phyloP scores from a whole-genome alignment of 805 yeast genomes.

The Pichia sporocuriosa region DNA sequence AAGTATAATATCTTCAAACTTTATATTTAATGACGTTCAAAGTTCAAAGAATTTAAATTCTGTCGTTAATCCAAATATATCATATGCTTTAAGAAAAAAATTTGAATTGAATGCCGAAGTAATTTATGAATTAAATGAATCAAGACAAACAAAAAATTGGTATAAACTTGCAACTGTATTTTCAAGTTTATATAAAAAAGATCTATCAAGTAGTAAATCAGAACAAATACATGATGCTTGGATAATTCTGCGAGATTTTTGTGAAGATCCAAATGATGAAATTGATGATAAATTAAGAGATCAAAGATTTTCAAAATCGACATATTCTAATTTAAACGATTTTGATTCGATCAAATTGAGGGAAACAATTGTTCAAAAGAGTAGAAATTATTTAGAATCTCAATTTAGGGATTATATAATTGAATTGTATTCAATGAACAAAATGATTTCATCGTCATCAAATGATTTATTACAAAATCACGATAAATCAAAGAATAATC shows the following conservation, averaged over 20 bases:
- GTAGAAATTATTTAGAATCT: constrained; percentile 57
- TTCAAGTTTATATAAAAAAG: constrained; percentile 50
- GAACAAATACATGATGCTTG: constrained; percentile 71
- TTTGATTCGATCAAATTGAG: constrained; percentile 33
- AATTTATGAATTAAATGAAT: constrained; percentile 62
- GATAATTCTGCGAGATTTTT: constrained; percentile 51
- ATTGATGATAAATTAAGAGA: constrained; percentile 29
- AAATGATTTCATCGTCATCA: not conserved
- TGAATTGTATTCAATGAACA: constrained; percentile 45
- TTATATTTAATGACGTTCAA: constrained; percentile 27
- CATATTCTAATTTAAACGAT: constrained; percentile 24
- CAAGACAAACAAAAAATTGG: constrained; percentile 45
- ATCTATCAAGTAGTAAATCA: constrained; percentile 50
- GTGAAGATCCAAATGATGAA: constrained; percentile 30
- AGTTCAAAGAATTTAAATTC: constrained; percentile 15
- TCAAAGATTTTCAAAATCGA: constrained; percentile 29
- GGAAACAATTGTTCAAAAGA: constrained; percentile 43
- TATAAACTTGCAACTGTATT: constrained; percentile 58
- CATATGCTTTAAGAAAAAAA: constrained; percentile 39
- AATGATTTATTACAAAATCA: not conserved
- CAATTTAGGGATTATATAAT: constrained; percentile 77
- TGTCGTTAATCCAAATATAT: constrained; percentile 28
- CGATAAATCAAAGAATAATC: not conserved
- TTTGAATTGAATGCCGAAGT: constrained; percentile 73
- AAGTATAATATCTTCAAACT: constrained; percentile 25